Base-by-base conservation (phyloP, 2,329 filamentous ascomycete genomes). In the Monascus ruber region DNA sequence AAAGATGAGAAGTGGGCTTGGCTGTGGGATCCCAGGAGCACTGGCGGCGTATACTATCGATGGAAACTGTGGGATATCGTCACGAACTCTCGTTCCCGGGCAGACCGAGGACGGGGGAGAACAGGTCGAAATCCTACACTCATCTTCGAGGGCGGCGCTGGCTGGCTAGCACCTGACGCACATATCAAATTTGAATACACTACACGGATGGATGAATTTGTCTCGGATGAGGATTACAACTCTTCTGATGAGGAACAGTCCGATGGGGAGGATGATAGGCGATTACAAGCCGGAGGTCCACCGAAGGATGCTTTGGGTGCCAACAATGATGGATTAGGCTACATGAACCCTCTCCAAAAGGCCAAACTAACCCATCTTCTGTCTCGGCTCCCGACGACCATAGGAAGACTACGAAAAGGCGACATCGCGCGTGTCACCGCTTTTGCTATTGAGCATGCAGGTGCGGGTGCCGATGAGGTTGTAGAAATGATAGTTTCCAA, bases 1-100 rank as follows among this genome's bases (percentile, higher is more conserved):
- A 74, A 73, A 32, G 85, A 94, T 43, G 85, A 94, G 59, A 87
- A 82, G 48, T 96, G 89, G 79, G 83, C 87, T 0, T 98, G 88
- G 84, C 70, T 98, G 4, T 98, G 85, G 81, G 83, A 96, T 58
- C 75, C 87, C 17, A 75, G 80, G 47, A 88, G 80, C 53, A 70
- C 73, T 45, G 87, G 79, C 25, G 89, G 83, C 10, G 76, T 93
- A 10, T 98, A 88, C 74, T 96, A 96, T 60, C 79, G 91, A 33
- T 96, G 86, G 83, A 78, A 85, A 34, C 56, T 96, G 34, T 95
- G 88, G 84, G 80, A 91, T 50, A 73, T 89, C 6, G 69, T 89
- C n/a, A 87, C 83, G 1, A 79, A 80, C 4, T 71, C 72, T 1
- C 67, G 72, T 3, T 63, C 54, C 24, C 53, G 47, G 38, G 53